Conservation (phyloP, 176 grass and related monocot genomes). For the Avena sativa region DNA sequence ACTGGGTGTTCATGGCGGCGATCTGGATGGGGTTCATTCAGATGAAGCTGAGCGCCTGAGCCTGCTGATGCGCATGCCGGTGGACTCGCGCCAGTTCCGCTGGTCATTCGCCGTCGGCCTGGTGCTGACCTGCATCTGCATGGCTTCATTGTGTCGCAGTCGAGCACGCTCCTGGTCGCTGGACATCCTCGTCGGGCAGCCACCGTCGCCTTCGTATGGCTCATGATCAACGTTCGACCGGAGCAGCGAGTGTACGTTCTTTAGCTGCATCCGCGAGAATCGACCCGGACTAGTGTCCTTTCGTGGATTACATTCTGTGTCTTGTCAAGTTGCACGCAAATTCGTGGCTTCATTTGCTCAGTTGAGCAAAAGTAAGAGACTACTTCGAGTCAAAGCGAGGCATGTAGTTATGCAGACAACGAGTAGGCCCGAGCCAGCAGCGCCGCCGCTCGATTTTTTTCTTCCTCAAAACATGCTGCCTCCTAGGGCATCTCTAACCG, state of each 20-base stretch:
- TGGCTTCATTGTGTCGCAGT: slow-evolving; percentile 4
- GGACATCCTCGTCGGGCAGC: slow-evolving; percentile 33
- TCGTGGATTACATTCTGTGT: neutral
- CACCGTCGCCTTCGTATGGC: slow-evolving; percentile 36
- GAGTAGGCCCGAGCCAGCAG: neutral
- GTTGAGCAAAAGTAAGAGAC: neutral
- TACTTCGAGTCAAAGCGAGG: no score
- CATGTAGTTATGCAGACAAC: no score
- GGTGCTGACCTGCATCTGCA: slow-evolving; percentile 39
- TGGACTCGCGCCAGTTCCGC: slow-evolving; percentile 29
- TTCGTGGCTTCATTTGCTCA: no score
- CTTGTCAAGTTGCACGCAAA: neutral
- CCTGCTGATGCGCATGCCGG: slow-evolving; percentile 42
- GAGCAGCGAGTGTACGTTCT: neutral
- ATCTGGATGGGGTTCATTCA: slow-evolving; percentile 54
- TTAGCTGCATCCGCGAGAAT: slow-evolving; percentile 17
- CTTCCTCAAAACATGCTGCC: neutral
- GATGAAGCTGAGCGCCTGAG: slow-evolving; percentile 42
- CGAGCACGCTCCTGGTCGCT: slow-evolving; percentile 29
- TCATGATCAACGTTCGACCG: neutral
- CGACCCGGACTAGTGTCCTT: neutral
- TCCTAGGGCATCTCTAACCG: no score
- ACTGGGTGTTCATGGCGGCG: slow-evolving; percentile 50
- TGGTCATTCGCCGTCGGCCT: slow-evolving; percentile 52
- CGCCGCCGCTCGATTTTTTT: neutral